Evolutionary conservation across 805 yeast genomes (phyloP), one percentile per base, ranked within the genome.

Genomic region (Saccharomycopsis sp.): DNA sequence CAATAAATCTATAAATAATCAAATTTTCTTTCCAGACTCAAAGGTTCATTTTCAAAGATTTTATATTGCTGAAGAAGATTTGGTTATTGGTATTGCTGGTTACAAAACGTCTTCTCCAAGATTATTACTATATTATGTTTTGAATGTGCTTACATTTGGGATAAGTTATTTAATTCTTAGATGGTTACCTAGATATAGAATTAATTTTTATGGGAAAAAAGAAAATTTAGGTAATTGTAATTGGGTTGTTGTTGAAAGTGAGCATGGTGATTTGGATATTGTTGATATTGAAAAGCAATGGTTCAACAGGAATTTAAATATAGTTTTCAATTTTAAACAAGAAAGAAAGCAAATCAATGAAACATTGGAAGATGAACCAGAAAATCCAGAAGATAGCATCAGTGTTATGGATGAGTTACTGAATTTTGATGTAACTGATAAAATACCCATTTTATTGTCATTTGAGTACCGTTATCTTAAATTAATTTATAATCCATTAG

Each of bases 71-170:
- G 97, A 92, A 57, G 98, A 92, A 56, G 99, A 92, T 63, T 64
- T 92, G 53, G 89, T 89, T 10, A 73, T 92, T 45, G 96, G 95
- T 46, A 82, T 92, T 47, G 98, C 96, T 0, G 97, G 97, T 3
- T 92, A 84, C 58, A 59, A 59, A 40, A 72, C 77, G 13, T 71
- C 78, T 10, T 53, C 53, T 36, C 40, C 67, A 49, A 72, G 76
- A 46, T 52, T 60, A 3, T 30, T 62, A 0, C 13, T 70, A 1
- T 87, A 79, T 55, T 69, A 72, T 45, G 12, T 70, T 0, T 43
- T 81, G 2, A 79, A 86, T 45, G 38, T 72, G 1, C 23, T 61
- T 2, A 74, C 96, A 0, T 56, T 73, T 3, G 99, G 99, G 0
- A 34, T 86, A 2, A 76, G 77, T 1, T 89, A 78, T 51, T 60